Evolutionary conservation across 306 rosid genomes (phyloP).

Genomic region (Rosa multiflora): DNA sequence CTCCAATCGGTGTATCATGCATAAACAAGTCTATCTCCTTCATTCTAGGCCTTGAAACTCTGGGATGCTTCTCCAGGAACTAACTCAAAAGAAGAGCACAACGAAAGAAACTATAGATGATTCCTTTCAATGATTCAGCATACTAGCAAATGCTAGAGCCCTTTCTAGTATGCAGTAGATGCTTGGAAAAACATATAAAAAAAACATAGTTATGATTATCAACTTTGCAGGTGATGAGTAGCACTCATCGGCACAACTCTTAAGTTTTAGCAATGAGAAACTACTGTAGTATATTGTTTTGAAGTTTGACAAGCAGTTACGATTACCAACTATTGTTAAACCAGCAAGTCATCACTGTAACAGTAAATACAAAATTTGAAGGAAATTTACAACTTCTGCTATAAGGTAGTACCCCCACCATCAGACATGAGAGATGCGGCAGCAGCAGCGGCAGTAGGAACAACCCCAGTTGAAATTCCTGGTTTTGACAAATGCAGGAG

Average conservation of each 20-base stretch:
- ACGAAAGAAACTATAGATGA: neutral
- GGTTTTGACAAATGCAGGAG: constrained; percentile 93
- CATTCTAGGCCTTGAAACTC: constrained; percentile 6
- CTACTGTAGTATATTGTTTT: neutral
- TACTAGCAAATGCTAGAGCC: neutral
- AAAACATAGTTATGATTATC: neutral
- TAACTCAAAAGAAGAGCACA: neutral
- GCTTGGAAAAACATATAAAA: neutral
- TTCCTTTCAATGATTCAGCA: constrained; percentile 5
- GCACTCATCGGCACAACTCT: neutral
- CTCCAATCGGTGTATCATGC: neutral
- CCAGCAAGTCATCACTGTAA: neutral
- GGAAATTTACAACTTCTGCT: constrained; percentile 22
- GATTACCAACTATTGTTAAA: neutral
- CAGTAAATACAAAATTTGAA: neutral
- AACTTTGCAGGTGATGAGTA: neutral
- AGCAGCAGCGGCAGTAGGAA: constrained; percentile 95
- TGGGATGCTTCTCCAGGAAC: constrained; percentile 11
- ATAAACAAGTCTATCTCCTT: neutral
- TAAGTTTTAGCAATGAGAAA: neutral
- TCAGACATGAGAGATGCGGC: constrained; percentile 98
- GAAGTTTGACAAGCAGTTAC: neutral
- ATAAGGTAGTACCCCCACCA: constrained; percentile 75
- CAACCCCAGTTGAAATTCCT: constrained; percentile 89
- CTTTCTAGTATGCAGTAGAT: neutral